Base-by-base conservation (phyloP, 352 stramenopile species). In the Aphanomyces astaci region DNA sequence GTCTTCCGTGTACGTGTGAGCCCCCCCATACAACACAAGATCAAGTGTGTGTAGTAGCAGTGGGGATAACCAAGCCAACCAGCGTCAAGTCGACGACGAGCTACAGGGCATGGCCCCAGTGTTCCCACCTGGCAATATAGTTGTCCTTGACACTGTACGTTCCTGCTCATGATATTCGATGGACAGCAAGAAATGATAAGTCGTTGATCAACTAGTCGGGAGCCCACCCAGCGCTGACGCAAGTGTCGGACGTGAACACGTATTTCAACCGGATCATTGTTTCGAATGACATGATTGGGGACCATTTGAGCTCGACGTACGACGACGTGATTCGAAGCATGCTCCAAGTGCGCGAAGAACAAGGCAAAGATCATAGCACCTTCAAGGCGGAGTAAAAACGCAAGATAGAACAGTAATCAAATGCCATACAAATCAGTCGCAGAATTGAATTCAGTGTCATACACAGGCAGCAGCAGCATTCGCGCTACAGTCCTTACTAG, bases 281-380 rank as follows among this genome's bases (percentile, higher is more conserved):
- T 9, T 92, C 86, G 31, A 90, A 91, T 46, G 74, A 78, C 48
- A 94, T 94, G 86, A 77, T 94, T 13, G 73, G 90, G 19, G 84
- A 94, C 59, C 86, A 94, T 30, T 78, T 94, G n/a, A 93, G 86
- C 67, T 89, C 82, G 3, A 80, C 85, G 45, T 94, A 94, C 71
- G 86, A 94, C 60, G 76, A 75, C 31, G 74, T 86, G 1, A 68
- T 68, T 33, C 13, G 56, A n/a, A 19, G 10, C 1, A 51, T 68
- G n/a, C 4, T 59, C 3, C 33, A 32, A 27, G 33, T 32, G 28
- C 24, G 30, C 17, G 51, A 59, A 28, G 51, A 55, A 7, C 36
- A 15, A 7, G 7, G 7, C 2, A 55, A 59, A 36, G 33, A 59
- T 19, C 7, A 43, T 43, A 43, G 36, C 36, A 15, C 15, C 36